Conservation (phyloP, 2,329 filamentous ascomycete species). For the Arthrobotrys sinensis region DNA sequence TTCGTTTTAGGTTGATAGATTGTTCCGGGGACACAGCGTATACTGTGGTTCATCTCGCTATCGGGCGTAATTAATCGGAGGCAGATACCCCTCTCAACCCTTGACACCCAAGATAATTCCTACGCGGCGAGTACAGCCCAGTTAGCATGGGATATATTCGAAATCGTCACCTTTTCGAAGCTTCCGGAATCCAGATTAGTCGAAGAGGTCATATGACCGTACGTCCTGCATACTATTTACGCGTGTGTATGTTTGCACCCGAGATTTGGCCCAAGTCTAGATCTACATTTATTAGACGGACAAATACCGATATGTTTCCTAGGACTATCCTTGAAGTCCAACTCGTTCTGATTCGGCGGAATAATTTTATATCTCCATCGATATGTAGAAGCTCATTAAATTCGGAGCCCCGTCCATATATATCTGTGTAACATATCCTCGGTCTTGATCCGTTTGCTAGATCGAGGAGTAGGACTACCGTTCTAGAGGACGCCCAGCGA, state of each 20-base stretch:
- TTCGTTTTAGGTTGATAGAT: conserved; percentile 25
- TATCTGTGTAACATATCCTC: too few relatives aligned
- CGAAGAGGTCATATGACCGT: background rate
- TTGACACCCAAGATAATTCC: background rate
- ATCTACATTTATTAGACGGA: background rate
- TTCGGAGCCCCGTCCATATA: too few relatives aligned
- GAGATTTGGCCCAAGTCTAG: background rate
- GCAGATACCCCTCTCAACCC: conserved; percentile 3
- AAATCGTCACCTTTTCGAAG: too few relatives aligned
- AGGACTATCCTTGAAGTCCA: too few relatives aligned
- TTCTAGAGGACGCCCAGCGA: too few relatives aligned
- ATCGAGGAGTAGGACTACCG: too few relatives aligned
- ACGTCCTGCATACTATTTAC: background rate
- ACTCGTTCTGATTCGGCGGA: background rate
- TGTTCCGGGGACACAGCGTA: background rate
- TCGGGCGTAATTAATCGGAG: conserved; percentile 39
- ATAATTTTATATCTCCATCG: background rate
- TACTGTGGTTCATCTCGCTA: background rate
- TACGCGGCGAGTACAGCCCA: background rate
- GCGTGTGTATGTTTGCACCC: background rate
- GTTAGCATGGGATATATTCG: too few relatives aligned
- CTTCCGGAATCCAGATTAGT: too few relatives aligned
- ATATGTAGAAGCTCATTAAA: too few relatives aligned
- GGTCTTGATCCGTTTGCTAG: too few relatives aligned
- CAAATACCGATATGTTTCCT: background rate